phyloP scores from a whole-genome alignment of 306 rosid species.

The Lathyrus tuberosus region DNA sequence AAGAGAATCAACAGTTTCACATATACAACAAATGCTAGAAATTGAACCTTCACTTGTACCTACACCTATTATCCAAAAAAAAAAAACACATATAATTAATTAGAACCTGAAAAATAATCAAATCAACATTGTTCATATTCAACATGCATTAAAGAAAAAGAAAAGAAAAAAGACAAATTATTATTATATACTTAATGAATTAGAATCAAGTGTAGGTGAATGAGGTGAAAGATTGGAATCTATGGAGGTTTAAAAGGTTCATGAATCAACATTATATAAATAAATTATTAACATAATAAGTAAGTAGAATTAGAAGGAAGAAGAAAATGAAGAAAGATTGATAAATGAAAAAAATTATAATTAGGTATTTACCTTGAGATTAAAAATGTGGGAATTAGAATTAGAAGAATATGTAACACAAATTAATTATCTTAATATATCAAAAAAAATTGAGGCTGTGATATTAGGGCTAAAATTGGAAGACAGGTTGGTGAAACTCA shows the following conservation, averaged over 20 bases:
- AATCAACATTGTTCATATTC: conserved; percentile 3
- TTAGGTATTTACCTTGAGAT: conserved; percentile 46
- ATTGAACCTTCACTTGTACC: conserved; percentile 43
- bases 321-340: conserved; percentile 2
- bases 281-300: not conserved
- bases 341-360: not conserved
- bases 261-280: conserved; percentile 28
- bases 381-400: conserved; percentile 43
- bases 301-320: not conserved
- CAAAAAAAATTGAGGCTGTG: conserved; percentile 32
- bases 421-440: conserved; percentile 50
- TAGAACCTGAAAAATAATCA: conserved; percentile 33
- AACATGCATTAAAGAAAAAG: not conserved
- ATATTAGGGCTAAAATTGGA: conserved; percentile 35
- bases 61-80: conserved; percentile 38
- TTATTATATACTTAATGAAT: not conserved
- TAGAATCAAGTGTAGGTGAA: conserved; percentile 5
- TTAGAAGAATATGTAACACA: conserved; percentile 39
- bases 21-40: conserved; percentile 45
- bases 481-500: conserved; percentile 50
- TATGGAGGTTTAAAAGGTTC: conserved; percentile 33
- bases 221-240: conserved; percentile 6
- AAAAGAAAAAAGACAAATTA: not conserved
- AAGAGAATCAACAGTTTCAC: conserved; percentile 58
- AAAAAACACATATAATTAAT: conserved; percentile 32